Base-by-base conservation (phyloP, 2,329 filamentous ascomycete species). In the Sporothrix inflata region DNA sequence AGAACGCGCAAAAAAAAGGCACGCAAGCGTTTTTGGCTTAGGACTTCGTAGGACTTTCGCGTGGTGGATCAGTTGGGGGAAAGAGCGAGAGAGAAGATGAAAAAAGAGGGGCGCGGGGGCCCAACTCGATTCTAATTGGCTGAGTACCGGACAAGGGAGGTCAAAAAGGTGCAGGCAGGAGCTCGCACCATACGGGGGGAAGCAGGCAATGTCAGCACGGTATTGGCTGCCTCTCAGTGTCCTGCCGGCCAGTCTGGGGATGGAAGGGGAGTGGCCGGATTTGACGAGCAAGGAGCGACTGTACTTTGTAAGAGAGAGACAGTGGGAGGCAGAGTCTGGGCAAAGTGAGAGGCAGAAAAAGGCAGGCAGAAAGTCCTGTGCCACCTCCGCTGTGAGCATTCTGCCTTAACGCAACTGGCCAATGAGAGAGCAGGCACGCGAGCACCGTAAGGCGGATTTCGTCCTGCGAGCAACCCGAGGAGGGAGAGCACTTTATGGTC, bases 31-130 rank as follows among this genome's bases (percentile, higher is more conserved):
- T n/a, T 72, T 30, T 27, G 71, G 71, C 69, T 72, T 42, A 69
- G 71, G 71, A 72, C 71, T 72, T 61, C 38, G 67, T 72, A 72
- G 71, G 71, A 72, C 71, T 72, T 70, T 70, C 49, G 67, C 67
- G 67, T 38, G 34, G 67, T 57, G 67, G 67, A 69, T 38, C 49
- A 69, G 66, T 51, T 55, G 66, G 66, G 65, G 42, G 27, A 67
- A 51, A 45, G 11, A 27, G 60, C 60, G 45, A 53, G 45, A 14
- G 65, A 67, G 30, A 24, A 21, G n/a, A 55, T 27, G 24, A 24
- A 14, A 47, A 67, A 61, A 57, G 65, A 27, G 21, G 38, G 57
- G 40, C 47, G 49, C 34, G 49, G 24, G 51, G 55, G 34, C 40
- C 9, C 30, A 53, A 6, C 45, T 14, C 38, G 0, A 7, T 27